These are phyloP conservation scores for Apiospora hydei DNA, from an alignment of 2,329 filamentous ascomycete genomes.

Conservation along the genomic window DNA sequence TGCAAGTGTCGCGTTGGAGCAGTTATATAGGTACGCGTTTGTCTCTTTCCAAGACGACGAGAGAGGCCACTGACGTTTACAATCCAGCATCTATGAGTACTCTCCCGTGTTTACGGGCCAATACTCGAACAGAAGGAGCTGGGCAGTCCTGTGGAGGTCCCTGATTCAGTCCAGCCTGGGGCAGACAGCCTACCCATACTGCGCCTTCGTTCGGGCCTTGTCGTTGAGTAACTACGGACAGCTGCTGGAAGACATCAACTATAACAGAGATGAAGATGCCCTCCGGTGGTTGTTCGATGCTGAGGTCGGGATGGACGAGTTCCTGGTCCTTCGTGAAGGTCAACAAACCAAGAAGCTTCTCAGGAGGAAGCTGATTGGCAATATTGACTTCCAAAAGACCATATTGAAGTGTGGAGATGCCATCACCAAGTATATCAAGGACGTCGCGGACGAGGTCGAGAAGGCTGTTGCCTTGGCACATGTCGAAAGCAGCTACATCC, in stretches of 20 bases:
- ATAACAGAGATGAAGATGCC: constrained; percentile 33
- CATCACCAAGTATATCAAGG: constrained; percentile 59
- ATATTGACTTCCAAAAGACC: constrained; percentile 44
- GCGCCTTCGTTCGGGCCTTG: constrained; percentile 69
- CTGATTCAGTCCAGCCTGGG: constrained; percentile 71
- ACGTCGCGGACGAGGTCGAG: constrained; percentile 48
- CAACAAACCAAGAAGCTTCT: neutral
- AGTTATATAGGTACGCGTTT: constrained; percentile 66
- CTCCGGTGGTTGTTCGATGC: constrained; percentile 47
- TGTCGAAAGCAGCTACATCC: constrained; percentile 59
- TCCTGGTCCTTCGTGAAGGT: constrained; percentile 38
- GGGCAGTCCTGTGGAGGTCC: constrained; percentile 72
- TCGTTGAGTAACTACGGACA: constrained; percentile 63
- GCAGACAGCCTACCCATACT: constrained; percentile 72
- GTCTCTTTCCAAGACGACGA: neutral
- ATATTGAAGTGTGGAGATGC: constrained; percentile 61
- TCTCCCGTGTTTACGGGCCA: constrained; percentile 52
- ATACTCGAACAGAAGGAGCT: constrained; percentile 53
- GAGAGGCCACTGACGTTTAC: constrained; percentile 32
- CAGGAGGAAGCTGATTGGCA: constrained; percentile 23
- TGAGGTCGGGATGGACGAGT: constrained; percentile 46
- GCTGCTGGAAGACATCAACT: constrained; percentile 61
- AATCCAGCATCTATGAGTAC: constrained; percentile 53
- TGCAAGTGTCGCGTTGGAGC: constrained; percentile 64
- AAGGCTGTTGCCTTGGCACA: constrained; percentile 61